A percentile compares a stretch with the other conserved stretches of the same genome.
These are phyloP conservation scores for Grifola frondosa DNA, from an alignment of 1,284 basidiomycete species.

Conservation along the genomic window DNA sequence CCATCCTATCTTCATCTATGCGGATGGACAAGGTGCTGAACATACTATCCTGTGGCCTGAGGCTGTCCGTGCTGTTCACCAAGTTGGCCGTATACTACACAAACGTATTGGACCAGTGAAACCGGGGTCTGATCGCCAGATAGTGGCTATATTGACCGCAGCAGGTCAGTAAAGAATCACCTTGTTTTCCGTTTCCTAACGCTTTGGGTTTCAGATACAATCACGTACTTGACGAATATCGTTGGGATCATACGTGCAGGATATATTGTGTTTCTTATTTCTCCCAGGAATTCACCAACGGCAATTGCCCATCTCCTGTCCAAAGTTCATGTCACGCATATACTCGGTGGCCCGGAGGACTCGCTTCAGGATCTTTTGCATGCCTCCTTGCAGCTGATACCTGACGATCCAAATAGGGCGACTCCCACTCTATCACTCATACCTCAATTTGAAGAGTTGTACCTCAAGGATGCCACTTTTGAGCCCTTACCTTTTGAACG, in stretches of 20 bases:
- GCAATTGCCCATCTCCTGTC: conserved; percentile 38
- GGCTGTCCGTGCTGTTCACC: conserved; percentile 23
- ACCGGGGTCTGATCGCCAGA: conserved; percentile 3
- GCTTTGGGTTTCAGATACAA: conserved; percentile 25
- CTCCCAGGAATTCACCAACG: conserved; percentile 38
- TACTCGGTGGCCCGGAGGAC: conserved; percentile 28
- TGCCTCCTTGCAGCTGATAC: too few relatives aligned
- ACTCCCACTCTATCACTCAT: too few relatives aligned
- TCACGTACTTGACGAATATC: conserved; percentile 29
- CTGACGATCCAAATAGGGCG: too few relatives aligned
- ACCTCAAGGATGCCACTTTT: too few relatives aligned
- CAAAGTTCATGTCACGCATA: conserved; percentile 24
- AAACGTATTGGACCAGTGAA: conserved; percentile 4
- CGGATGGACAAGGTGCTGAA: conserved; percentile 20
- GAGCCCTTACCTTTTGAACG: too few relatives aligned
- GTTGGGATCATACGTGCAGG: conserved; percentile 29
- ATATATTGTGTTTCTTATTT: conserved; percentile 36
- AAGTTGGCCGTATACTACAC: conserved; percentile 10
- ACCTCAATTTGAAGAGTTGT: too few relatives aligned
- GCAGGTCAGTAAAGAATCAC: conserved; percentile 15
- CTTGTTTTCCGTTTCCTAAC: too few relatives aligned
- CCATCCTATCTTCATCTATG: conserved; percentile 36
- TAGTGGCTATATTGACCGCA: conserved; percentile 25
- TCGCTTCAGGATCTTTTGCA: background rate
- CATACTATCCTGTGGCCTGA: conserved; percentile 29